These are phyloP conservation scores for Cryptosporidium muris DNA, from an alignment of 169 alveolate species.

Conservation along the genomic window DNA sequence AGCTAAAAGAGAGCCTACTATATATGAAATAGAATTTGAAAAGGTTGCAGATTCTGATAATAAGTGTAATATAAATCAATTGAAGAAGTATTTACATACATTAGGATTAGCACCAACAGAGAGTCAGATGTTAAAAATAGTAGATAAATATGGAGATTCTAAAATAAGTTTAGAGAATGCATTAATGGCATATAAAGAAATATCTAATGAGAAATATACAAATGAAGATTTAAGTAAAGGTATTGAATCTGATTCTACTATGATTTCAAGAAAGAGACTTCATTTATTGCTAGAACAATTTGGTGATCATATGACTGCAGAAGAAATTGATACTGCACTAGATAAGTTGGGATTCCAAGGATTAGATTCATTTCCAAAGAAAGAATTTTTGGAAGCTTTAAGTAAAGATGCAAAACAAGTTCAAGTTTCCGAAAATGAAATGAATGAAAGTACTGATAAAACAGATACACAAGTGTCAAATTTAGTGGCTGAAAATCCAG, in stretches of 20 bases:
- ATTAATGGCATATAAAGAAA: constrained; percentile 26
- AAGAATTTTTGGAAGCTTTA: constrained; percentile 18
- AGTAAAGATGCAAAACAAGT: constrained; percentile 42
- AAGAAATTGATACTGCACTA: constrained; percentile 38
- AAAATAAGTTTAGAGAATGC: constrained; percentile 46
- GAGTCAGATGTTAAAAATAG: constrained; percentile 23
- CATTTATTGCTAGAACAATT: constrained; percentile 18
- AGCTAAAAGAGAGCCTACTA: constrained; percentile 61
- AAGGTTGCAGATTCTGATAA: constrained; percentile 18
- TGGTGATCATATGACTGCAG: constrained; percentile 64
- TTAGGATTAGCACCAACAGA: constrained; percentile 58
- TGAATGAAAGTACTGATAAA: constrained; percentile 1
- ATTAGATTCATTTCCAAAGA: constrained; percentile 16
- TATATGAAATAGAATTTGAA: constrained; percentile 48
- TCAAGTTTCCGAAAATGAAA: background rate
- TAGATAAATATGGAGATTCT: constrained; percentile 22
- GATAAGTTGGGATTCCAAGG: constrained; percentile 39
- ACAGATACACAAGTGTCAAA: background rate
- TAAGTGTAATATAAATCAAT: constrained; percentile 14
- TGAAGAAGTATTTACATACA: constrained; percentile 26
- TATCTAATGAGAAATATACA: constrained; percentile 47
- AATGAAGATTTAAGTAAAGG: constrained; percentile 8
- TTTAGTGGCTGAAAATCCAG: background rate
- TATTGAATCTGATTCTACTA: constrained; percentile 6
- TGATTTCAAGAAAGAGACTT: constrained; percentile 37